A percentile compares a stretch with the other conserved stretches of the same genome.
Conservation (phyloP, 306 rosid species). For the Astragalus membranaceus region DNA sequence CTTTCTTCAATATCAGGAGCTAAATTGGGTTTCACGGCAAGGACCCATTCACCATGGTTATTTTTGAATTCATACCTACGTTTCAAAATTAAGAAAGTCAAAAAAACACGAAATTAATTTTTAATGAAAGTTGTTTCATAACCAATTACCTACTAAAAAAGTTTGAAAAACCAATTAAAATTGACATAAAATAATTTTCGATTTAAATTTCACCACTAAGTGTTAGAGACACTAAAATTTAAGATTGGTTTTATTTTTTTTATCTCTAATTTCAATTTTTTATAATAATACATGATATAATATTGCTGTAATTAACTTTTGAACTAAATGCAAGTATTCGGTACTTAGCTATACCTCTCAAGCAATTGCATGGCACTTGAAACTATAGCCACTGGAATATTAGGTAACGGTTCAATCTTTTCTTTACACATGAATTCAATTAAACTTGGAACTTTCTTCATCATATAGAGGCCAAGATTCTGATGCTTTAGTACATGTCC, state of each 20-base stretch:
- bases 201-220: too few relatives aligned
- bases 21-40: constrained; percentile 43
- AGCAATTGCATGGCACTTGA: constrained; percentile 53
- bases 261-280: too few relatives aligned
- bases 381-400: constrained; percentile 59
- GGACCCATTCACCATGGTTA: constrained; percentile 67
- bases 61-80: constrained; percentile 58
- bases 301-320: too few relatives aligned
- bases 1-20: constrained; percentile 66
- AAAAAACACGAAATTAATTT: too few relatives aligned
- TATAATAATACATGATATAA: too few relatives aligned
- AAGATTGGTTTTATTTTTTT: too few relatives aligned
- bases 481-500: constrained; percentile 48
- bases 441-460: constrained; percentile 54
- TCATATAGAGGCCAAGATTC: constrained; percentile 46
- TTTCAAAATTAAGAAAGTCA: neutral
- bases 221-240: too few relatives aligned
- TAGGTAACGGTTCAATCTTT: constrained; percentile 26
- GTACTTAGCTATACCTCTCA: constrained; percentile 34
- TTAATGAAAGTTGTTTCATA: too few relatives aligned
- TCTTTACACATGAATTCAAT: constrained; percentile 35
- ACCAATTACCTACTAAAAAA: too few relatives aligned
- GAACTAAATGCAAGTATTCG: too few relatives aligned
- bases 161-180: too few relatives aligned
- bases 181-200: too few relatives aligned